Conservation (phyloP, 2,329 filamentous ascomycete species). For the Aspergillus novofumigatus region DNA sequence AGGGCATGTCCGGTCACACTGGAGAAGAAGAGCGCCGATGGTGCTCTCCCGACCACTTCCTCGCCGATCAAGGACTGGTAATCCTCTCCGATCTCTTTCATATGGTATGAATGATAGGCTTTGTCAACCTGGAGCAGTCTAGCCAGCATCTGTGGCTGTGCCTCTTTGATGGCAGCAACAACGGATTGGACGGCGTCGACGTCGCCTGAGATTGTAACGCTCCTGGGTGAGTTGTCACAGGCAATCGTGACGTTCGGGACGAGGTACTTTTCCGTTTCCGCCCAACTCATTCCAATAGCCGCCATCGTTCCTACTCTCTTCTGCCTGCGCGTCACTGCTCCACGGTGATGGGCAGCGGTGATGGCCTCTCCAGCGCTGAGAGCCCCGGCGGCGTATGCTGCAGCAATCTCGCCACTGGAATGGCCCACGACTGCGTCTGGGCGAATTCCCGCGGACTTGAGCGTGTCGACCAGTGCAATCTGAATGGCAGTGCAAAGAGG, state of each 20-base stretch:
- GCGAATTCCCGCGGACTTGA: slow-evolving; percentile 5
- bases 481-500: slow-evolving; percentile 19
- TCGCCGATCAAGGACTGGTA: slow-evolving; percentile 2
- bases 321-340: slow-evolving; percentile 1
- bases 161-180: slow-evolving; percentile 6
- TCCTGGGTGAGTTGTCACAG: slow-evolving; percentile 15
- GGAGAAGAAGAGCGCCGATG: slow-evolving; percentile 9
- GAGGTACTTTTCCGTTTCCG: slow-evolving; percentile 1
- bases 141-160: slow-evolving; percentile 3
- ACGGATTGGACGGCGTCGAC: background rate
- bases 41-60: background rate
- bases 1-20: slow-evolving; percentile 5
- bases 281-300: slow-evolving; percentile 6
- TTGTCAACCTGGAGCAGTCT: slow-evolving; percentile 15
- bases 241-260: slow-evolving; percentile 3
- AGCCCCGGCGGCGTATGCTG: slow-evolving; percentile 14
- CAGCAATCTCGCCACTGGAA: slow-evolving; percentile 18
- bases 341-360: slow-evolving; percentile 3
- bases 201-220: slow-evolving; percentile 16
- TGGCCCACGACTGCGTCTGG: slow-evolving; percentile 16
- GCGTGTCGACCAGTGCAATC: slow-evolving; percentile 13
- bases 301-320: slow-evolving; percentile 8
- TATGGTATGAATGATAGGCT: slow-evolving; percentile 20
- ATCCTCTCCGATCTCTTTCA: slow-evolving; percentile 10
- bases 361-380: slow-evolving; percentile 10